A percentile compares a stretch with the other conserved stretches of the same genome.
Conservation (phyloP, 1,139 yeast species). For the Candida sp. region DNA sequence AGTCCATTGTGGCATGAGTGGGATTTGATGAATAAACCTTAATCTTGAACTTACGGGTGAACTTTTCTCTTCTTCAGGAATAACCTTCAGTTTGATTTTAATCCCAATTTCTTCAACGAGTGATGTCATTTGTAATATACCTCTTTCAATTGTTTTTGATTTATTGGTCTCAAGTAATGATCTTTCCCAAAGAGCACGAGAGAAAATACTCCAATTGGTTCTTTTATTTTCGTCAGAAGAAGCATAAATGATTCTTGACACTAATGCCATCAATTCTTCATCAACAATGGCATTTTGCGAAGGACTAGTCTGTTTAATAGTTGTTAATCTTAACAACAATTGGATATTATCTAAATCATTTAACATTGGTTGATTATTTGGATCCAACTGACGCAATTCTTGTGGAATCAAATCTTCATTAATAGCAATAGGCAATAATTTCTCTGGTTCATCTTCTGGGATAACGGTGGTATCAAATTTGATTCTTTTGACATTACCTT, state of each 20-base stretch:
- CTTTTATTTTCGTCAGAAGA: conserved; percentile 23
- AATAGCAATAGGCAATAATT: conserved; percentile 57
- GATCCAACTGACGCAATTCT: conserved; percentile 57
- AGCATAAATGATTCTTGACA: conserved; percentile 64
- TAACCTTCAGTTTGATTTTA: conserved; percentile 55
- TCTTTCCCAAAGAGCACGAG: conserved; percentile 89
- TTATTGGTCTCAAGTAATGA: conserved; percentile 77
- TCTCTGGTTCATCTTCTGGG: conserved; percentile 24
- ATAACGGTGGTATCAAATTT: conserved; percentile 30
- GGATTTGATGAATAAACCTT: conserved; percentile 69
- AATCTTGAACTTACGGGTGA: conserved; percentile 50
- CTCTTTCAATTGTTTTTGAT: conserved; percentile 89
- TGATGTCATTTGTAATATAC: conserved; percentile 89
- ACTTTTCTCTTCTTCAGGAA: conserved; percentile 40
- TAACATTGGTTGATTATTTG: conserved; percentile 77
- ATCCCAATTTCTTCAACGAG: conserved; percentile 87
- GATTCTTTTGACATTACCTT: conserved; percentile 33
- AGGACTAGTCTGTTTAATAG: conserved; percentile 71
- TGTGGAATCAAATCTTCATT: conserved; percentile 63
- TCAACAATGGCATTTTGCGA: conserved; percentile 66
- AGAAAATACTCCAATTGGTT: conserved; percentile 75
- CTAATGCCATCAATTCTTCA: conserved; percentile 77
- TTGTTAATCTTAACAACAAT: conserved; percentile 62
- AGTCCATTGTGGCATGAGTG: conserved; percentile 82
- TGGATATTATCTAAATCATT: conserved; percentile 71